Conservation (phyloP, 2,329 filamentous ascomycete species). For the Hymenoscyphus infarciens region DNA sequence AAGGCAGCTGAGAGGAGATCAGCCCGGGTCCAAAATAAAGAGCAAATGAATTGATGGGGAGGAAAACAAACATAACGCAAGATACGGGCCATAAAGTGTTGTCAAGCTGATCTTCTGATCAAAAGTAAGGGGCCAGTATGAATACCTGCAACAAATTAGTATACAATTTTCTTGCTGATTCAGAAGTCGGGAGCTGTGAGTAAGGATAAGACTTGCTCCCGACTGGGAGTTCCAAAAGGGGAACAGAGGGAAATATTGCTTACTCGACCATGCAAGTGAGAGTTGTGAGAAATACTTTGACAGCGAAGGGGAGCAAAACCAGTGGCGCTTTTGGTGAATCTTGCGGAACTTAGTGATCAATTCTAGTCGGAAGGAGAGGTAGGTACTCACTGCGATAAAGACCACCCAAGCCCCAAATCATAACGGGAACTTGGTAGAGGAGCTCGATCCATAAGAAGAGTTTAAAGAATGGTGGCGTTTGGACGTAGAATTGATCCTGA, state of each 20-base stretch:
- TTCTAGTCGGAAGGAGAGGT: not conserved
- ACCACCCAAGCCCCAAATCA: constrained; percentile 55
- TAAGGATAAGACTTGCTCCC: too few species aligned
- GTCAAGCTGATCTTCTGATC: constrained; percentile 47
- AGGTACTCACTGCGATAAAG: constrained; percentile 44
- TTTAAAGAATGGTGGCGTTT: constrained; percentile 57
- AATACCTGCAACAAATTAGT: constrained; percentile 34
- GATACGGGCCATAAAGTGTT: constrained; percentile 54
- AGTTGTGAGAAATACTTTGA: constrained; percentile 59
- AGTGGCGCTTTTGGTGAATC: constrained; percentile 56
- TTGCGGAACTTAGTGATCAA: constrained; percentile 28
- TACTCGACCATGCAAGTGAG: constrained; percentile 57
- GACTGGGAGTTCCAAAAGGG: too few species aligned
- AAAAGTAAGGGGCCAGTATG: constrained; percentile 49
- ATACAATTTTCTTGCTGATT: too few species aligned
- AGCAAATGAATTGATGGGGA: not conserved
- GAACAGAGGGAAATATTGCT: too few species aligned
- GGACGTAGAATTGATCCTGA: constrained; percentile 59
- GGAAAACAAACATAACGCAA: constrained; percentile 48
- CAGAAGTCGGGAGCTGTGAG: too few species aligned
- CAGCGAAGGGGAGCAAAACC: constrained; percentile 56
- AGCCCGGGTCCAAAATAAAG: not conserved
- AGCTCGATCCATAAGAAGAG: constrained; percentile 56
- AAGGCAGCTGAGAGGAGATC: constrained; percentile 35
- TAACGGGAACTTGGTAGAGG: constrained; percentile 58